A percentile compares a stretch with the other conserved stretches of the same genome.
These are phyloP conservation scores for Incumbomyces delicatus DNA, from an alignment of 2,329 filamentous ascomycete genomes.

Conservation along the genomic window DNA sequence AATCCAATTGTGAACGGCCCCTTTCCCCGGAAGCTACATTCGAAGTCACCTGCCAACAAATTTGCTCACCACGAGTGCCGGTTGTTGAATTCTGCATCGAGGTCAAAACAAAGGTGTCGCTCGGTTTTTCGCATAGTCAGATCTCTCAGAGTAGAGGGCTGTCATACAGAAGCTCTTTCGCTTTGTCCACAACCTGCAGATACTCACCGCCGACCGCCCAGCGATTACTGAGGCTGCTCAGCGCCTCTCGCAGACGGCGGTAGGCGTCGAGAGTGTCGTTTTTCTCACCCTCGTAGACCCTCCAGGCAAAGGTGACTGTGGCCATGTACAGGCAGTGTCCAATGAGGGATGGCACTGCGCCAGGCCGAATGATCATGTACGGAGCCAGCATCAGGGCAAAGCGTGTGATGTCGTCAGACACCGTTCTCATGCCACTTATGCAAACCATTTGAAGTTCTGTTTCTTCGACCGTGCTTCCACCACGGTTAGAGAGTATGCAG, in stretches of 20 bases:
- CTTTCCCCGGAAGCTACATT: too few relatives aligned
- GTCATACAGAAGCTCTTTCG: constrained; percentile 11
- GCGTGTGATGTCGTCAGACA: constrained; percentile 14
- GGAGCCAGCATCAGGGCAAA: constrained; percentile 8
- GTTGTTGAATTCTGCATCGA: too few relatives aligned
- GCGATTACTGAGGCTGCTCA: constrained; percentile 14
- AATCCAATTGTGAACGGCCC: too few relatives aligned
- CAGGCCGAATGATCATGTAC: constrained; percentile 10
- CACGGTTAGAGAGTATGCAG: constrained; percentile 23
- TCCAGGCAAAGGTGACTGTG: constrained; percentile 27
- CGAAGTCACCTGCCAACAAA: too few relatives aligned
- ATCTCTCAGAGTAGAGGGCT: background rate
- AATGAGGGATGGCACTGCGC: constrained; percentile 18
- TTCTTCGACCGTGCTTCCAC: constrained; percentile 24
- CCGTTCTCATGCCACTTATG: constrained; percentile 20
- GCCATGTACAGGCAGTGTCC: constrained; percentile 28
- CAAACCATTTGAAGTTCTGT: constrained; percentile 27
- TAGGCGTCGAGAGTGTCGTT: constrained; percentile 14
- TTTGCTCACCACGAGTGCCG: too few relatives aligned
- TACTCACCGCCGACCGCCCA: constrained; percentile 21
- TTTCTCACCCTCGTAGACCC: constrained; percentile 24
- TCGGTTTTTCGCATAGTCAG: too few relatives aligned
- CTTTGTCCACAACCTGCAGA: constrained; percentile 17
- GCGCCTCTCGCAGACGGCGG: constrained; percentile 11
- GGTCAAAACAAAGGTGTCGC: too few relatives aligned